Evolutionary conservation across 1,284 basidiomycete species (phyloP), one percentile per base, ranked within the genome.

Genomic region (Ganoderma boninense): DNA sequence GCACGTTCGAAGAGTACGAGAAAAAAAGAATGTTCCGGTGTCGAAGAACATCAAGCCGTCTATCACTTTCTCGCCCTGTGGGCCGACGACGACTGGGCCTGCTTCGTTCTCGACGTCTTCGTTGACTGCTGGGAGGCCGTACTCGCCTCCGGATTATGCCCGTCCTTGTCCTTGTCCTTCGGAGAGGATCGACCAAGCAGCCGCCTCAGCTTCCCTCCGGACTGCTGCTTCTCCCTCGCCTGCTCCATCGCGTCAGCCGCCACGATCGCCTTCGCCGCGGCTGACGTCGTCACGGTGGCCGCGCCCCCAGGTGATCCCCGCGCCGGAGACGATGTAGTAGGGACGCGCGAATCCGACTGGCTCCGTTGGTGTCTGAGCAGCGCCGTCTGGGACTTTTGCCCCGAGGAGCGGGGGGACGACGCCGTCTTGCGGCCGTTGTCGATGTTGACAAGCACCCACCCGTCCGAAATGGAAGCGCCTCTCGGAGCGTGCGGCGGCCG

Each of bases 381-480:
- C 40, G 7, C 72, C 66, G 35, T 69, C 62, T n/a, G 44, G 40
- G 35, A 64, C 61, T 57, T 42, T 62, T 62, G 69, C 1, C 63
- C 71, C 8, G 66, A 62, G 10, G 67, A 32, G 44, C 20, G 35
- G 11, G 61, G 63, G 35, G 35, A 52, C 1, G n/a, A 29, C 7
- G 54, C 23, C 10, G 63, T 68, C 43, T 71, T 73, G 32, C 71
- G 68, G 46, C 74, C 71, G 44, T 84, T 84, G 71, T 90, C 89
- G 38, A 92, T 85, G 71, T 91, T 90, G 57, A 92, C 87, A 62
- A 92, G 79, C 5, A 92, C 90, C 90, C 90, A 92, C 66, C 90
- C 79, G 69, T 74, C 67, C 62, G 71, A 60, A 64, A 72, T 69
- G 70, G 75, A 71, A 62, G 72, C 65, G 23, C 66, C 65, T n/a